Evolutionary conservation across 2,329 filamentous ascomycete genomes (phyloP).

Genomic region (Aspergillus sp.): DNA sequence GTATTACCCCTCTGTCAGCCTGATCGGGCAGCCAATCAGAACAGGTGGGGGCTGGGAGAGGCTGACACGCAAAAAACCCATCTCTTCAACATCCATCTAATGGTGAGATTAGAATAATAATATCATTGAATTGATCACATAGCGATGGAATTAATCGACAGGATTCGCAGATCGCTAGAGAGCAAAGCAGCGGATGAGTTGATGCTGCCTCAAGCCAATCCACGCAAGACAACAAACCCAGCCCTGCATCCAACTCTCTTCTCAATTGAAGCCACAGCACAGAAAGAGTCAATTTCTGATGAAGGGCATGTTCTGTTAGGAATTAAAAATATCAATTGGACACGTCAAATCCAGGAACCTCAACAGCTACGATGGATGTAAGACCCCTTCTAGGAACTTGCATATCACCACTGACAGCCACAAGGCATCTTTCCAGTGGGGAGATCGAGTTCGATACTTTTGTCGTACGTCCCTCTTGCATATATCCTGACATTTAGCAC

Average conservation of each 20-base stretch:
- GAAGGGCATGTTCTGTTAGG: neutral
- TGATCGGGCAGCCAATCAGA: too few relatives aligned
- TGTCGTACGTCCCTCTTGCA: neutral
- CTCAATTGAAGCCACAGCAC: neutral
- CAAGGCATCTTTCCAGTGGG: neutral
- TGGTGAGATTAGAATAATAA: too few relatives aligned
- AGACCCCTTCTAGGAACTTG: neutral
- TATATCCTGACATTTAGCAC: neutral
- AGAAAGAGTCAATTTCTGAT: neutral
- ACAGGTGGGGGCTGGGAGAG: too few relatives aligned
- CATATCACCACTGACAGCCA: neutral
- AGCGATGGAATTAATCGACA: too few relatives aligned
- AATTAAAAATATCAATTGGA: constrained; percentile 23
- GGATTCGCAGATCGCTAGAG: too few relatives aligned
- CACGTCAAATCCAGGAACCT: constrained; percentile 7
- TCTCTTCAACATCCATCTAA: too few relatives aligned
- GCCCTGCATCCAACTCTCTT: neutral
- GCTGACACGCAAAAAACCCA: too few relatives aligned
- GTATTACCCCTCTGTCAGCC: too few relatives aligned
- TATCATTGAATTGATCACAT: too few relatives aligned
- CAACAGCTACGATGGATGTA: constrained; percentile 20
- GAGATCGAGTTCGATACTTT: neutral
- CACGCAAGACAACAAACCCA: neutral
- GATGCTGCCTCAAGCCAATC: neutral
- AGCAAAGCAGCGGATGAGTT: neutral